Base-by-base conservation (phyloP, 1,284 basidiomycete species). In the Apiotrichum akiyoshidainum region DNA sequence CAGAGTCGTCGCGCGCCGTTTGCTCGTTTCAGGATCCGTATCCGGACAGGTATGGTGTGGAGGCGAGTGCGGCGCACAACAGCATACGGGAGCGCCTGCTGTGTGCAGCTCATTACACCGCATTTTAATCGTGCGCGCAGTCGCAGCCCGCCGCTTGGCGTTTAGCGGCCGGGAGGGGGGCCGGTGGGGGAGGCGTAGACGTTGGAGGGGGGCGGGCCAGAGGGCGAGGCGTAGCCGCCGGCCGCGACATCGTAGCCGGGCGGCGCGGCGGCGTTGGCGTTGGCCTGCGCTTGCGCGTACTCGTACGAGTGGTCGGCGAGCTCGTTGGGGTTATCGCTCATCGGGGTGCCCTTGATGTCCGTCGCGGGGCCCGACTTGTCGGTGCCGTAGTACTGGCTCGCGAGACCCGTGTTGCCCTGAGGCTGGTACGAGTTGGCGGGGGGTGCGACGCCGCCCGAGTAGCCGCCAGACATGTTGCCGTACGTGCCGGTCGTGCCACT, bases 241-340 rank as follows among this genome's bases (percentile, higher is more conserved):
- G 33, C 12, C 39, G 47, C 37, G 5, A 45, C 41, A 22, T 51
- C 52, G 52, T 59, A 55, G 31, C 58, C 58, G 3, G 58, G 53
- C 2, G 53, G 50, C 22, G 21, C 4, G 19, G 50, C 33, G 16
- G 12, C 16, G 22, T 21, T 49, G 44, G 41, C 53, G 26, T 39
- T 45, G 60, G 72, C 70, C 58, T 71, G 68, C 7, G 75, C 75
- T 64, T 75, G 73, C 53, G 67, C 65, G 68, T 74, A 76, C 60
- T 77, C 76, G 63, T 77, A 76, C 19, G 46, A 42, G 52, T 54
- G 53, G 52, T 51, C 45, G 8, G 49, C 56, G 19, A 57, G 39
- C 45, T 46, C 35, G 33, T 46, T 46, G 49, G 40, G 22, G 46
- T 35, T 51, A 44, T 19, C 37, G 21, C 26, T 52, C 16, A 34